These are phyloP conservation scores for Colletotrichum sp. DNA, from an alignment of 2,329 filamentous ascomycete genomes.

Conservation along the genomic window DNA sequence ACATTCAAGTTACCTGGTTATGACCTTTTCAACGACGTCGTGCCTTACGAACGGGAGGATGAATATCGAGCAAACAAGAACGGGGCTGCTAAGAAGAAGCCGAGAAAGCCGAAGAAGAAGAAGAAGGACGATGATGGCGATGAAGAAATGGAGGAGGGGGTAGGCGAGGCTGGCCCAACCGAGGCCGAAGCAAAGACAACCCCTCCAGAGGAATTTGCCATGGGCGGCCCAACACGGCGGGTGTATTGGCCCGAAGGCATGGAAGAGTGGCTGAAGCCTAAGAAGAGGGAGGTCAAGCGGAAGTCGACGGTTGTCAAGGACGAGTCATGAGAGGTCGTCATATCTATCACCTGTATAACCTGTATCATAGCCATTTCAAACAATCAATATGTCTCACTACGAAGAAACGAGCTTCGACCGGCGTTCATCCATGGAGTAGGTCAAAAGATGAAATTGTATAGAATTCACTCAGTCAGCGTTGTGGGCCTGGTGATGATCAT, in stretches of 20 bases:
- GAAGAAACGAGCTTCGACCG: background rate
- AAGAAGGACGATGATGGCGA: conserved; percentile 38
- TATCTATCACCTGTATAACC: background rate
- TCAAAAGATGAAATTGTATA: background rate
- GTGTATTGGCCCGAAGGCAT: conserved; percentile 92
- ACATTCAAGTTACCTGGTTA: conserved; percentile 84
- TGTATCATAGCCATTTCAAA: background rate
- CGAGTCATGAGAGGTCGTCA: conserved; percentile 17
- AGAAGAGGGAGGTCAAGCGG: conserved; percentile 71
- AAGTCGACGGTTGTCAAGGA: conserved; percentile 45
- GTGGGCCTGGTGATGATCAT: background rate
- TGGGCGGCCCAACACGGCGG: conserved; percentile 82
- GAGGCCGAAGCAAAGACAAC: conserved; percentile 50
- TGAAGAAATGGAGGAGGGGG: conserved; percentile 35
- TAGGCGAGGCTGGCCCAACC: conserved; percentile 44
- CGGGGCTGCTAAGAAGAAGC: conserved; percentile 39
- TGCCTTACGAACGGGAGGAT: conserved; percentile 78
- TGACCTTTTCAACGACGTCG: conserved; percentile 75
- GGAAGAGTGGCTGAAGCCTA: conserved; percentile 88
- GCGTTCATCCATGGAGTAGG: background rate
- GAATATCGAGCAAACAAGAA: conserved; percentile 67
- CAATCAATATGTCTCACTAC: too few relatives aligned
- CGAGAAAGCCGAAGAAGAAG: conserved; percentile 38
- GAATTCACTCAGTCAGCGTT: background rate
- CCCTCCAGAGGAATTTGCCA: conserved; percentile 73